These are phyloP conservation scores for Globisporangium canariense DNA, from an alignment of 352 stramenopile genomes.

Conservation along the genomic window DNA sequence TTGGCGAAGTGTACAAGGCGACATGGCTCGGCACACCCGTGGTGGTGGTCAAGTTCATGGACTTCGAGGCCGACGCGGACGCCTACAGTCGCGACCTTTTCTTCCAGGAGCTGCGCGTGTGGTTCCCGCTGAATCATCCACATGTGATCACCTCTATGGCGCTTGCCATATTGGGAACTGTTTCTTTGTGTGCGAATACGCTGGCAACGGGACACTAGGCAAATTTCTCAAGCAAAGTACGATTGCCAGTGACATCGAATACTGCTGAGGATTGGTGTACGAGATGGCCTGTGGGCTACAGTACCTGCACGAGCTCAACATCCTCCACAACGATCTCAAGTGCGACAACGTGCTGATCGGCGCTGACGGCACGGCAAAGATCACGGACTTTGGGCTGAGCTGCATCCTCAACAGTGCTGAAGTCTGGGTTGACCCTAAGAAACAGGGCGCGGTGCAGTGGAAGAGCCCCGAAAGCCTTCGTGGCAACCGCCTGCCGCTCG, in stretches of 20 bases:
- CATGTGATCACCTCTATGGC: conserved; percentile 10
- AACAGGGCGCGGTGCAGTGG: conserved; percentile 4
- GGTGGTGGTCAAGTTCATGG: conserved; percentile 14
- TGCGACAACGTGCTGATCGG: conserved; percentile 14
- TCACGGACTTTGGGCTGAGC: conserved; percentile 17
- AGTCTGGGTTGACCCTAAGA: not conserved
- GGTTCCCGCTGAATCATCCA: conserved; percentile 9
- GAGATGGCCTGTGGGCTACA: not conserved
- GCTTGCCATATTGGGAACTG: conserved; percentile 1
- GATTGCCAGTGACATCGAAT: not conserved
- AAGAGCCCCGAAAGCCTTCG: not conserved
- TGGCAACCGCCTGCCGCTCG: not conserved
- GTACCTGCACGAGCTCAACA: conserved; percentile 5
- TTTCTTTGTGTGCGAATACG: conserved; percentile 8
- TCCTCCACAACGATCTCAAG: conserved; percentile 12
- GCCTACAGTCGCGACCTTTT: conserved; percentile 6
- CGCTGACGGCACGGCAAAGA: not conserved
- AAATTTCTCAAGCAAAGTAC: not conserved
- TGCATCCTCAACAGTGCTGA: conserved; percentile 8
- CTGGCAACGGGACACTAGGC: not conserved
- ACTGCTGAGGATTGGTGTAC: conserved; percentile 1
- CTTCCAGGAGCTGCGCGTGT: conserved; percentile 11
- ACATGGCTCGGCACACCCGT: not conserved
- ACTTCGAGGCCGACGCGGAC: not conserved
- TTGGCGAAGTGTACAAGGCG: not conserved